Evolutionary conservation across 208 protist genomes (phyloP).

Genomic region (Acanthamoeba triangularis): DNA sequence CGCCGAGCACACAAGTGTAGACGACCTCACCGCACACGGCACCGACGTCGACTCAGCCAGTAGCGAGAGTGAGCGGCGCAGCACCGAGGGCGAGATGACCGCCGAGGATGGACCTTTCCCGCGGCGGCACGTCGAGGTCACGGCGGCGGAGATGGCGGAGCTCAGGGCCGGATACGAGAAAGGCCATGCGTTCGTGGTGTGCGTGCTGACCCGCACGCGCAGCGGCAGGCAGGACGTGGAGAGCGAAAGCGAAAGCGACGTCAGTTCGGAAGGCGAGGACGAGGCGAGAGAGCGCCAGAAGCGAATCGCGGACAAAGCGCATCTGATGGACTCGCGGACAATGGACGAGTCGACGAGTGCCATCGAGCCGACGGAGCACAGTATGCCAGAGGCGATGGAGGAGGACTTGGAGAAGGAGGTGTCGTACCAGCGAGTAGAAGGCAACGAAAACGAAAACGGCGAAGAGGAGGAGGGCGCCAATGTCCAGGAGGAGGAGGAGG

Average conservation of each 20-base stretch:
- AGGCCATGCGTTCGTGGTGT: constrained; percentile 13
- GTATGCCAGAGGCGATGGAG: not conserved
- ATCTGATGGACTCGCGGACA: not conserved
- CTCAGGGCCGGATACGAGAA: not conserved
- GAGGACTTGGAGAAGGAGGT: not conserved
- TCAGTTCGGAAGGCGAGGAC: constrained; percentile 18
- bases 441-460: not conserved
- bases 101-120: constrained; percentile 47
- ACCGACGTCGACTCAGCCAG: not conserved
- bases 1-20: not conserved
- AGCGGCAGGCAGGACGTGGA: not conserved
- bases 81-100: not conserved
- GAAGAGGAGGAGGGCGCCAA: not conserved
- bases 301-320: not conserved
- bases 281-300: not conserved
- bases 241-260: constrained; percentile 45
- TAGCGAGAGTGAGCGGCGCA: not conserved
- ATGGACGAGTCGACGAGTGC: not conserved
- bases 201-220: not conserved
- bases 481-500: not conserved
- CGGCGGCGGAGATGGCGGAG: not conserved
- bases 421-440: not conserved
- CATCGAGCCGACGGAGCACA: not conserved
- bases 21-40: not conserved
- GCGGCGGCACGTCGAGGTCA: constrained; percentile 7